Conservation (phyloP, 352 stramenopile species). For the Globisporangium heterothallicum region DNA sequence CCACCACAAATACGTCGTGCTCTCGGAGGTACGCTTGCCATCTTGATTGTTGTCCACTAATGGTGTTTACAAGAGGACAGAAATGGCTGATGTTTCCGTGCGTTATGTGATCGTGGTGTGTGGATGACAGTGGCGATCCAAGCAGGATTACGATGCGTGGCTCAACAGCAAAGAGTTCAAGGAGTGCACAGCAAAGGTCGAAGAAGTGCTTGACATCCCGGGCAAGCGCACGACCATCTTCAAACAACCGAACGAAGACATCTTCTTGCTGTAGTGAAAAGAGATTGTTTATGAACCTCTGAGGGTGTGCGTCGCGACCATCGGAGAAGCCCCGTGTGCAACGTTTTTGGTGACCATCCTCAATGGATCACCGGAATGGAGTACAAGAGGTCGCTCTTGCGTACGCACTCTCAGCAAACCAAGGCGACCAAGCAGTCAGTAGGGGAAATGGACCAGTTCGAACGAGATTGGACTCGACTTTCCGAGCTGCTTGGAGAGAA, state of each 20-base stretch:
- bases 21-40: constrained; percentile 56
- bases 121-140: constrained; percentile 55
- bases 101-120: background rate
- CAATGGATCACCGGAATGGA: too few relatives aligned
- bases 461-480: too few relatives aligned
- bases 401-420: too few relatives aligned
- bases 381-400: too few relatives aligned
- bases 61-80: too few relatives aligned
- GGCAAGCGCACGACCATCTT: constrained; percentile 86
- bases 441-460: too few relatives aligned
- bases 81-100: background rate
- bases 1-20: constrained; percentile 85
- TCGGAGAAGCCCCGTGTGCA: too few relatives aligned
- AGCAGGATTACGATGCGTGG: constrained; percentile 79
- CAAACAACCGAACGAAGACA: constrained; percentile 72
- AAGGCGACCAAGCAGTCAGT: too few relatives aligned
- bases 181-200: constrained; percentile 78
- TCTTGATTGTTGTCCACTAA: background rate
- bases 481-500: too few relatives aligned
- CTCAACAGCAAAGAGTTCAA: constrained; percentile 72
- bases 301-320: too few relatives aligned
- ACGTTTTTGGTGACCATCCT: too few relatives aligned
- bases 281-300: too few relatives aligned
- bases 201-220: constrained; percentile 80
- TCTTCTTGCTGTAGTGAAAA: constrained; percentile 68